Evolutionary conservation across 2,329 filamentous ascomycete species (phyloP).

Genomic region (Zymoseptoria crescenta): DNA sequence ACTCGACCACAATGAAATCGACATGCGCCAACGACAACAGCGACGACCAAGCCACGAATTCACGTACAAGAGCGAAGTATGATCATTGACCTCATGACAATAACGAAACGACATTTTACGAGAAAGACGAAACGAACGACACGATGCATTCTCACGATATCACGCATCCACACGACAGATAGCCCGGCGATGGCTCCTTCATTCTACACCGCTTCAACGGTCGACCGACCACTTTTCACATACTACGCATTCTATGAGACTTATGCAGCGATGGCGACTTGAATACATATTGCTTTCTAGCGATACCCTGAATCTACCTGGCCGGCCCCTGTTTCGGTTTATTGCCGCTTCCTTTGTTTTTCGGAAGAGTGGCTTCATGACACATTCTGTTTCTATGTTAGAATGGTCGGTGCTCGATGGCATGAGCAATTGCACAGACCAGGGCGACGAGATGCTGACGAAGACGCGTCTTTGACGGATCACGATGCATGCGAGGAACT

Average conservation of each 20-base stretch:
- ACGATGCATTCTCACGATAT: neutral
- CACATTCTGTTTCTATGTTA: neutral
- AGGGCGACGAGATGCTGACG: neutral
- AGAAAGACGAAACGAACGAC: neutral
- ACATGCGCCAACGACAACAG: conserved; percentile 19
- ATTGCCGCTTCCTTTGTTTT: neutral
- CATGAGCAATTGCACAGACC: neutral
- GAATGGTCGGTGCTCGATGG: neutral
- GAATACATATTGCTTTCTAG: conserved; percentile 14
- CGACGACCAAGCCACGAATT: conserved; percentile 12
- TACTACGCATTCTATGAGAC: conserved; percentile 3
- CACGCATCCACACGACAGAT: conserved; percentile 10
- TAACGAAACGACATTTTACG: conserved; percentile 2
- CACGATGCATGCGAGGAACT: neutral
- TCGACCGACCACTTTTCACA: neutral
- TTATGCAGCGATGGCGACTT: conserved; percentile 9
- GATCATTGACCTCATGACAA: neutral
- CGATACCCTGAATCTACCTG: conserved; percentile 13
- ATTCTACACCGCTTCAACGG: neutral
- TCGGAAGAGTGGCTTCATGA: conserved; percentile 5
- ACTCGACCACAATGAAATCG: conserved; percentile 46
- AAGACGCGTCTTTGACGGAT: neutral
- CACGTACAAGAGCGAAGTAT: conserved; percentile 8
- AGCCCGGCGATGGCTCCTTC: conserved; percentile 9
- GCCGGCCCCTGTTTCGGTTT: conserved; percentile 1